Evolutionary conservation across 23 red algal genomes (phyloP).

Genomic region (Gracilaria gracilis): DNA sequence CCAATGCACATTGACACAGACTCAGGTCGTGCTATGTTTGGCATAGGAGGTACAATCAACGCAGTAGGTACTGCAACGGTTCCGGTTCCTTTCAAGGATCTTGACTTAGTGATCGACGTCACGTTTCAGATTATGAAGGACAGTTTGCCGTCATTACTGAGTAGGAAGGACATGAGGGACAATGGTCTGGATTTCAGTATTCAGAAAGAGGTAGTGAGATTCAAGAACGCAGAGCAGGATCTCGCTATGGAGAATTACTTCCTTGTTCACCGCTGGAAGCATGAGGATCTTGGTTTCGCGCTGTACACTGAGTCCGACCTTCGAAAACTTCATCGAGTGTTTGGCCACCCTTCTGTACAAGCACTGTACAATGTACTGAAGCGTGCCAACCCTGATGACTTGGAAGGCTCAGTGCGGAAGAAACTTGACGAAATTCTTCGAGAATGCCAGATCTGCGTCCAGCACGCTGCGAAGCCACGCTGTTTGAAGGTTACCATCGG

Average conservation of each 20-base stretch:
- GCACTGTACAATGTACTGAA: slow-evolving; percentile 1
- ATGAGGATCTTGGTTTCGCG: slow-evolving; percentile 2
- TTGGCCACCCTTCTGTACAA: slow-evolving; percentile 26
- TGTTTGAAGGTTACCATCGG: slow-evolving; percentile 30
- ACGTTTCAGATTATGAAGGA: slow-evolving; percentile 16
- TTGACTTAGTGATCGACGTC: slow-evolving; percentile 25
- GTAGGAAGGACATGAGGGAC: slow-evolving; percentile 38
- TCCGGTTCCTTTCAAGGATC: slow-evolving; percentile 18
- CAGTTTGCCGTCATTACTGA: slow-evolving; percentile 4
- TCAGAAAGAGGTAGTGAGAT: neutral
- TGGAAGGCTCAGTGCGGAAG: neutral
- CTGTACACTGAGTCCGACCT: slow-evolving; percentile 34
- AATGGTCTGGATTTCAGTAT: slow-evolving; percentile 45
- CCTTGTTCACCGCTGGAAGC: neutral
- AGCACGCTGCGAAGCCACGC: neutral
- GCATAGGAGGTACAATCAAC: neutral
- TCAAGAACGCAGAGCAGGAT: neutral
- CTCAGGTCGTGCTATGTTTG: neutral
- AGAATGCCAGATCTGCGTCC: neutral
- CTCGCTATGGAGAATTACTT: slow-evolving; percentile 35
- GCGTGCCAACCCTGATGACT: neutral
- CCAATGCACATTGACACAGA: slow-evolving; percentile 41
- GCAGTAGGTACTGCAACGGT: neutral
- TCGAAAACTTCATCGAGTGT: neutral
- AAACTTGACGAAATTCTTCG: neutral